These are phyloP conservation scores for Colletotrichum cuscutae DNA, from an alignment of 2,329 filamentous ascomycete species.

Conservation along the genomic window DNA sequence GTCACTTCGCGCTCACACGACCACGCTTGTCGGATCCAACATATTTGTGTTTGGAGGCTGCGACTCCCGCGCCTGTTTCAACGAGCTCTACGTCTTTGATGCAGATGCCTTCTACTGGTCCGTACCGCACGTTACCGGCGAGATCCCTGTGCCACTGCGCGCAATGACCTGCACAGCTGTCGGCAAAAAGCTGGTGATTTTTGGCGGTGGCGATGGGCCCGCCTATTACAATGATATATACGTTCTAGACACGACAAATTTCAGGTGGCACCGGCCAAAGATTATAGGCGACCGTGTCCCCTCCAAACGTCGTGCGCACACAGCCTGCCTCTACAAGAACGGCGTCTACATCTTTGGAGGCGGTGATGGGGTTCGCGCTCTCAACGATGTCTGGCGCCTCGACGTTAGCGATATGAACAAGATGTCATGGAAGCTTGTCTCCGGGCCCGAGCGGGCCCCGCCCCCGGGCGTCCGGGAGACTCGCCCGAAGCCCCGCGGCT, in stretches of 20 bases:
- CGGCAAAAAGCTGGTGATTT: constrained; percentile 76
- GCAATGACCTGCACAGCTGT: constrained; percentile 80
- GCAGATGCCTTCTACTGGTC: constrained; percentile 78
- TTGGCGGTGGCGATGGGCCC: constrained; percentile 76
- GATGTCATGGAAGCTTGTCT: constrained; percentile 76
- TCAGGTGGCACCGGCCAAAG: constrained; percentile 71
- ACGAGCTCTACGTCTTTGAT: constrained; percentile 75
- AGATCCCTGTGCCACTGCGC: constrained; percentile 71
- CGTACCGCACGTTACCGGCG: constrained; percentile 70
- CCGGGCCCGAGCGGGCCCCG: constrained; percentile 52
- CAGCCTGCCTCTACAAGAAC: constrained; percentile 77
- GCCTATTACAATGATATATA: constrained; percentile 79
- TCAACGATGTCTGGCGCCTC: constrained; percentile 79
- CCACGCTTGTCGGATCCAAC: constrained; percentile 73
- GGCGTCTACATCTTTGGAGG: constrained; percentile 79
- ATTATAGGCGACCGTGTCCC: constrained; percentile 68
- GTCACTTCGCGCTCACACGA: constrained; percentile 73
- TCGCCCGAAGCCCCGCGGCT: constrained; percentile 72
- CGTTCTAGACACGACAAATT: constrained; percentile 76
- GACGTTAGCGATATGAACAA: constrained; percentile 74
- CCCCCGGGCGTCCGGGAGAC: constrained; percentile 44
- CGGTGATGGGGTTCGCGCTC: constrained; percentile 74
- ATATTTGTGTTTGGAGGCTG: constrained; percentile 77
- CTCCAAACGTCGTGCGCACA: constrained; percentile 73
- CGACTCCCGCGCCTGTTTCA: constrained; percentile 74